These are phyloP conservation scores for Fusarium sp. DNA, from an alignment of 2,329 filamentous ascomycete genomes.

Conservation along the genomic window DNA sequence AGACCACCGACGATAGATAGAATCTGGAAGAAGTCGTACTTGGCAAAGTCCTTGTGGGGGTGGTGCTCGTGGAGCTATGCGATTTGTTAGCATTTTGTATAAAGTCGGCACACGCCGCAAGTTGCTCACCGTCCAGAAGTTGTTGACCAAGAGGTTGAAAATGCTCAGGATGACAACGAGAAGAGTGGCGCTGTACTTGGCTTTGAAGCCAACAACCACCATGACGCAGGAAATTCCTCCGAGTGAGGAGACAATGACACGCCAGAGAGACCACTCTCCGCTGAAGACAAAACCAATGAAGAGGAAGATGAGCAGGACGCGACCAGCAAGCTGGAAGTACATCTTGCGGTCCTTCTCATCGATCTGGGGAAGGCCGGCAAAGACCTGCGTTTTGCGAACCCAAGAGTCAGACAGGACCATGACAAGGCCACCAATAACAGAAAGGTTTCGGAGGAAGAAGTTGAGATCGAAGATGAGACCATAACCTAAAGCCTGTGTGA, in stretches of 20 bases:
- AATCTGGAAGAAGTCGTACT: constrained; percentile 99
- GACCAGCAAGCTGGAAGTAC: constrained; percentile 98
- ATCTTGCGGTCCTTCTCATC: constrained; percentile 99
- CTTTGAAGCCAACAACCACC: constrained; percentile 99
- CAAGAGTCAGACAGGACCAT: constrained; percentile 99
- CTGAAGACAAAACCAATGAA: constrained; percentile 97
- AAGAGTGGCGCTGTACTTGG: constrained; percentile 97
- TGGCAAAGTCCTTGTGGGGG: constrained; percentile 99
- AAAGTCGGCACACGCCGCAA: neutral
- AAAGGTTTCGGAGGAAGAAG: constrained; percentile 99
- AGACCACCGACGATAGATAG: constrained; percentile 98
- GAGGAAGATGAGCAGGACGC: constrained; percentile 95
- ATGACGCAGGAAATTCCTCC: constrained; percentile 95
- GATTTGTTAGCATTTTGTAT: constrained; percentile 7
- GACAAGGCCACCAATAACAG: constrained; percentile 94
- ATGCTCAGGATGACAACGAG: constrained; percentile 94
- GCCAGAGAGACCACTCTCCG: constrained; percentile 90
- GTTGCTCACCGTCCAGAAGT: constrained; percentile 95
- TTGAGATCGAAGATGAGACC: constrained; percentile 99
- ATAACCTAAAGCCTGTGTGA: constrained; percentile 95
- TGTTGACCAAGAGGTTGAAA: constrained; percentile 98
- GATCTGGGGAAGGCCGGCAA: constrained; percentile 90
- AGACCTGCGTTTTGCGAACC: constrained; percentile 97
- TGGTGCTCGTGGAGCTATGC: constrained; percentile 92
- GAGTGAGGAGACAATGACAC: constrained; percentile 84